These are phyloP conservation scores for Hanseniaspora valbyensis DNA, from an alignment of 805 yeast species.

Conservation along the genomic window DNA sequence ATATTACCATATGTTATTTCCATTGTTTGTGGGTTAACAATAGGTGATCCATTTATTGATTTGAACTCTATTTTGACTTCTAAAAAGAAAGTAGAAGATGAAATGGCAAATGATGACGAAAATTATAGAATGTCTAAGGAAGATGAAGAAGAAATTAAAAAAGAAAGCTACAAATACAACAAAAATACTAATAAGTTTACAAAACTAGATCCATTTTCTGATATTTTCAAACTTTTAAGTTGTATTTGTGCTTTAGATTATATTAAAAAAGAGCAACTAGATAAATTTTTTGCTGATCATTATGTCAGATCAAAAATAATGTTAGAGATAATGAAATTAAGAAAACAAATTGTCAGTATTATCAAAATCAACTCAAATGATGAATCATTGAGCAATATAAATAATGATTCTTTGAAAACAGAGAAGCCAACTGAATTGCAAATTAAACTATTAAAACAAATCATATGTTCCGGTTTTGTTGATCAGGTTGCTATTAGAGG, in stretches of 20 bases:
- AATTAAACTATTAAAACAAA: conserved; percentile 72
- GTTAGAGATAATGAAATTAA: conserved; percentile 73
- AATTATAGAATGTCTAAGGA: conserved; percentile 26
- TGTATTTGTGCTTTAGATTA: conserved; percentile 85
- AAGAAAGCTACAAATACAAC: conserved; percentile 41
- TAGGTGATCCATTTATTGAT: conserved; percentile 78
- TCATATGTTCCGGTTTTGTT: conserved; percentile 82
- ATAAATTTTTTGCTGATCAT: conserved; percentile 43
- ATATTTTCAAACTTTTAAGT: conserved; percentile 60
- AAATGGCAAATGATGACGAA: conserved; percentile 21
- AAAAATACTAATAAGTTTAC: conserved; percentile 52
- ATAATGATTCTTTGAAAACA: conserved; percentile 39
- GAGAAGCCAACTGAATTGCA: conserved; percentile 60
- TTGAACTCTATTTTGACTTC: conserved; percentile 63
- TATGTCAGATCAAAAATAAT: conserved; percentile 68
- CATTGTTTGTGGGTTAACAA: conserved; percentile 81
- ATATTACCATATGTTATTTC: conserved; percentile 87
- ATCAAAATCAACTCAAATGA: conserved; percentile 55
- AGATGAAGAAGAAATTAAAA: conserved; percentile 31
- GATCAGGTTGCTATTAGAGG: conserved; percentile 85
- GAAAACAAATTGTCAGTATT: conserved; percentile 68
- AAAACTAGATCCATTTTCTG: conserved; percentile 61
- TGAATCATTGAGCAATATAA: conserved; percentile 46
- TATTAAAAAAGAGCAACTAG: conserved; percentile 40
- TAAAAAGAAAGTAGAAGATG: conserved; percentile 16